Evolutionary conservation across 2,329 filamentous ascomycete species (phyloP), one percentile per base, ranked within the genome.

Genomic region (Fusarium continuum): DNA sequence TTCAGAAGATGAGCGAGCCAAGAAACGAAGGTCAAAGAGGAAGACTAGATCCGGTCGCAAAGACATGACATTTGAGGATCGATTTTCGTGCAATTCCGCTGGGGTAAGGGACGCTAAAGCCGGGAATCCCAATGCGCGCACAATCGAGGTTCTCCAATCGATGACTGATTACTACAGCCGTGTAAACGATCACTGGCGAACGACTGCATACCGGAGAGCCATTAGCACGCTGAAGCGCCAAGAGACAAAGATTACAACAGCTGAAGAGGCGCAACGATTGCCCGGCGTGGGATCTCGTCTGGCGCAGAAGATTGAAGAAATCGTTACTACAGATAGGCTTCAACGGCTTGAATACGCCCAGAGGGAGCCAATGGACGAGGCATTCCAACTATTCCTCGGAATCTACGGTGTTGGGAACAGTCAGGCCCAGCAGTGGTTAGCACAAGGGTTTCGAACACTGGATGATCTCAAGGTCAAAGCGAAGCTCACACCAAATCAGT

Each of bases 231-330:
- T 98, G 11, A 86, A 86, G 38, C 88, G 85, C 41, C 89, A 93
- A 60, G 72, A 78, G 0, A 69, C 66, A 41, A 89, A 87, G 71
- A 85, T 97, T 55, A 79, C 76, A 5, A 93, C 89, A 0, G 87
- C 85, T 55, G 82, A 87, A 43, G 84, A 96, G 73, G 94, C 93
- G 0, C 77, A 83, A 10, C 74, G 77, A 3, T 81, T 97, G 1
- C 86, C 87, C 1, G 84, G 83, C 55, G 87, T 97, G 29, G 93
- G 93, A 8, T 70, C 80, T 10, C 84, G 91, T 2, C 79, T 97
- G 2, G 93, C 93, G 0, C 81, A 85, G 22, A 97, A 97, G 74
- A 95, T 98, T 62, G 91, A 95, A 69, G 94, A 97, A 72, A 96
- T 97, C 36, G 91, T 87, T 3, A 81, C 82, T 32, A 97, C 92